Conservation (phyloP, 2,329 filamentous ascomycete species). For the Pestalotiopsis sp. region DNA sequence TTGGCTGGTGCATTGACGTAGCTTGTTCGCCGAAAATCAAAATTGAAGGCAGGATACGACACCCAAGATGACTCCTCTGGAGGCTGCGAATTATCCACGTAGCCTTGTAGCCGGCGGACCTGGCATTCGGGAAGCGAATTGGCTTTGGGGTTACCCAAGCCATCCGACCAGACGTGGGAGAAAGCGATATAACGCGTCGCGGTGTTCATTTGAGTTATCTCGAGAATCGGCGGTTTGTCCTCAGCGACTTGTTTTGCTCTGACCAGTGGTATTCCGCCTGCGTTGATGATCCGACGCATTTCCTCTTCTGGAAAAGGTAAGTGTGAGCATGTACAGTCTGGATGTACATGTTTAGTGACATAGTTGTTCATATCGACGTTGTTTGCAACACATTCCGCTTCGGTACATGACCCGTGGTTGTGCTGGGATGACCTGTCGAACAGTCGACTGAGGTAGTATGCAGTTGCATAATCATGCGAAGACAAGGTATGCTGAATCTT, state of each 20-base stretch:
- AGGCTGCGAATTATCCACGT: background rate
- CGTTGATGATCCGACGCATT: background rate
- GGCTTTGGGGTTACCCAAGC: background rate
- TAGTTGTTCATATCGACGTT: background rate
- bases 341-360: background rate
- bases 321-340: background rate
- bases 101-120: background rate
- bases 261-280: background rate
- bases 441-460: background rate
- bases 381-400: background rate
- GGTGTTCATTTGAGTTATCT: background rate
- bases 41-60: background rate
- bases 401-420: background rate
- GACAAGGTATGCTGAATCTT: background rate
- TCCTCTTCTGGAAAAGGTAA: background rate
- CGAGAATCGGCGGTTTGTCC: background rate
- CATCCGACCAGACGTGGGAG: constrained; percentile 3
- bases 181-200: background rate
- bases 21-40: background rate
- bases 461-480: background rate
- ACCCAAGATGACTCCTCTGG: background rate
- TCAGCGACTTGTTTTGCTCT: background rate
- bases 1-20: background rate
- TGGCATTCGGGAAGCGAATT: background rate
- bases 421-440: background rate